Percentiles rank a stretch among this genome's conserved stretches.
Evolutionary conservation across 2,329 filamentous ascomycete species (phyloP).

Genomic region (Penicillium fuscoglaucum): DNA sequence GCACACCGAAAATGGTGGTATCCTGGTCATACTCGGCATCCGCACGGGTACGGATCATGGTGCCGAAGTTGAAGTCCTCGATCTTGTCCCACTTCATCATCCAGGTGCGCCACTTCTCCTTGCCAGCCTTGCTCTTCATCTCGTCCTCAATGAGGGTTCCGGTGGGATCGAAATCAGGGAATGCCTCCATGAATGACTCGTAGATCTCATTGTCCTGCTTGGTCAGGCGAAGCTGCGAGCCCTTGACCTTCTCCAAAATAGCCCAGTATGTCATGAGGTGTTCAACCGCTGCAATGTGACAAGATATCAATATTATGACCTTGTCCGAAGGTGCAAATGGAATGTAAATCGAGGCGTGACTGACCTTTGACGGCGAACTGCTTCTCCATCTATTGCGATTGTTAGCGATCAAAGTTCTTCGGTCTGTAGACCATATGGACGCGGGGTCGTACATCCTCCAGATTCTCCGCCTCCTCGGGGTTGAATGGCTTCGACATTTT

Average conservation of each 20-base stretch:
- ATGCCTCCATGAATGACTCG: slow-evolving; percentile 80
- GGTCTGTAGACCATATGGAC: background rate
- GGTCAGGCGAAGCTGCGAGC: slow-evolving; percentile 85
- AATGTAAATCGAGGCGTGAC: slow-evolving; percentile 7
- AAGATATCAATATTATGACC: slow-evolving; percentile 10
- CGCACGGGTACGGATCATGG: slow-evolving; percentile 77
- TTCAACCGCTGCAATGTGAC: slow-evolving; percentile 64
- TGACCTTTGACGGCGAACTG: slow-evolving; percentile 95
- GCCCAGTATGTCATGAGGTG: slow-evolving; percentile 98
- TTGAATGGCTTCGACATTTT: slow-evolving; percentile 50
- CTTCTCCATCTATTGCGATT: slow-evolving; percentile 77
- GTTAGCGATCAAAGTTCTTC: slow-evolving; percentile 25
- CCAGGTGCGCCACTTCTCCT: slow-evolving; percentile 93
- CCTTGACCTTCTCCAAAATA: slow-evolving; percentile 86
- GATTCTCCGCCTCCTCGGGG: slow-evolving; percentile 66
- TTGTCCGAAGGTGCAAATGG: background rate
- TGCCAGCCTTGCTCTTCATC: slow-evolving; percentile 97
- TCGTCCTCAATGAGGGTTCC: slow-evolving; percentile 81
- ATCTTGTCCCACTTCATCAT: slow-evolving; percentile 90
- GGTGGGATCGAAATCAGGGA: slow-evolving; percentile 87
- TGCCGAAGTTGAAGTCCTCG: slow-evolving; percentile 98
- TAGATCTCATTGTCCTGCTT: slow-evolving; percentile 95
- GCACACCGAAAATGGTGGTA: slow-evolving; percentile 85
- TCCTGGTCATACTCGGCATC: slow-evolving; percentile 84
- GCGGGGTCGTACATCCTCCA: slow-evolving; percentile 60